phyloP scores from a whole-genome alignment of 2,329 filamentous ascomycete species.

The Pseudogymnoascus sp. region DNA sequence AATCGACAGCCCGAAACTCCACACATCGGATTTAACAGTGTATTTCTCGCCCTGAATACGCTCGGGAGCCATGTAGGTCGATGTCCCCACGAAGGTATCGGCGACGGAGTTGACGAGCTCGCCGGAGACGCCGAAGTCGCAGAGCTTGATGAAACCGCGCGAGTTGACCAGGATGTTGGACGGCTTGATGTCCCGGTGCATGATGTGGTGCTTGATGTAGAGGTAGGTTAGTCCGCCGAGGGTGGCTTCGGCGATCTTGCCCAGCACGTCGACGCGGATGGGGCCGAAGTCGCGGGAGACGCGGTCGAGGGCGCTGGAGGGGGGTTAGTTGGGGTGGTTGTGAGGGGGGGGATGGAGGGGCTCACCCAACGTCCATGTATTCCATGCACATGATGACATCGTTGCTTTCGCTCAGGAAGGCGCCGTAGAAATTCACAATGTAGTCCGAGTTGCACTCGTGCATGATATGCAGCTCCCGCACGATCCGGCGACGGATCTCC shows the following conservation, averaged over 20 bases:
- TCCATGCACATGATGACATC: conserved; percentile 99
- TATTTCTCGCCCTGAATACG: conserved; percentile 95
- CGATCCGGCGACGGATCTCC: conserved; percentile 92
- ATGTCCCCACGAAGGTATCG: conserved; percentile 96
- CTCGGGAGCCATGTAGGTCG: conserved; percentile 98
- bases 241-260: conserved; percentile 95
- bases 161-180: conserved; percentile 97
- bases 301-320: conserved; percentile 71
- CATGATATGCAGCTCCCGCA: conserved; percentile 96
- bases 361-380: conserved; percentile 98
- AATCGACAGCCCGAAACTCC: conserved; percentile 90
- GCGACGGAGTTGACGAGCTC: conserved; percentile 97
- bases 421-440: conserved; percentile 96
- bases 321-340: conserved; percentile 18
- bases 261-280: conserved; percentile 88
- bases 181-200: conserved; percentile 98
- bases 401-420: conserved; percentile 91
- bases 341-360: conserved; percentile 13
- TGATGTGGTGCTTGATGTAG: conserved; percentile 91
- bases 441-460: conserved; percentile 94
- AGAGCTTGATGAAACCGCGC: conserved; percentile 87
- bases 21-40: conserved; percentile 96
- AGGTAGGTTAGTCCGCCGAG: conserved; percentile 90
- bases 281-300: conserved; percentile 94
- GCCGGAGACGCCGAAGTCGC: conserved; percentile 97